These are phyloP conservation scores for Gamarada debralockiae DNA, from an alignment of 495 filamentous ascomycete species.

Conservation along the genomic window DNA sequence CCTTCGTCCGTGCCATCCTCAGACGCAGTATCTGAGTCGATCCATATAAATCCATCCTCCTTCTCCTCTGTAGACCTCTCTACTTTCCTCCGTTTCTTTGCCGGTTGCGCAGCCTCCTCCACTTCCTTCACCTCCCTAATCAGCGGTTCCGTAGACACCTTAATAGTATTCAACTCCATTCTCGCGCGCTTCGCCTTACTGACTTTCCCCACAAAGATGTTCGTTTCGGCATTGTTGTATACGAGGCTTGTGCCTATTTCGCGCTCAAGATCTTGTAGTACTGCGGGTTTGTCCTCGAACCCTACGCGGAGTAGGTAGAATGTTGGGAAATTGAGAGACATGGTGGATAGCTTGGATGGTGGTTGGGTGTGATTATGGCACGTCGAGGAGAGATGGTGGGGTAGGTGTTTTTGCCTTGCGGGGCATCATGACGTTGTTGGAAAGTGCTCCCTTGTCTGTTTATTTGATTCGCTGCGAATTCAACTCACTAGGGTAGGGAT, in stretches of 20 bases:
- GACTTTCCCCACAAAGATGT: slow-evolving; percentile 69
- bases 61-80: slow-evolving; percentile 6
- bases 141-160: slow-evolving; percentile 34
- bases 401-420: background rate
- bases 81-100: slow-evolving; percentile 12
- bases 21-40: slow-evolving; percentile 37
- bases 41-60: slow-evolving; percentile 12
- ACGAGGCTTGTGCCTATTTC: slow-evolving; percentile 56
- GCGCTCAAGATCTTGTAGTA: slow-evolving; percentile 59
- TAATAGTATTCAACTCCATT: slow-evolving; percentile 70
- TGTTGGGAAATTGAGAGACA: slow-evolving; percentile 46
- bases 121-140: background rate
- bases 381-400: background rate
- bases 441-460: background rate
- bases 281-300: slow-evolving; percentile 42
- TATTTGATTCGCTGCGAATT: background rate
- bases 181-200: slow-evolving; percentile 62
- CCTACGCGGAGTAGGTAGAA: slow-evolving; percentile 74
- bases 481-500: background rate
- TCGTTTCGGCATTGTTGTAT: slow-evolving; percentile 67
- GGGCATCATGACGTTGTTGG: background rate
- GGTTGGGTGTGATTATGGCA: background rate
- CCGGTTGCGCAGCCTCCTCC: background rate
- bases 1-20: background rate
- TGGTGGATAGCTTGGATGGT: background rate